Percentiles rank a stretch among this genome's conserved stretches.
Conservation (phyloP, 2,329 filamentous ascomycete species). For the Claviceps sp. region DNA sequence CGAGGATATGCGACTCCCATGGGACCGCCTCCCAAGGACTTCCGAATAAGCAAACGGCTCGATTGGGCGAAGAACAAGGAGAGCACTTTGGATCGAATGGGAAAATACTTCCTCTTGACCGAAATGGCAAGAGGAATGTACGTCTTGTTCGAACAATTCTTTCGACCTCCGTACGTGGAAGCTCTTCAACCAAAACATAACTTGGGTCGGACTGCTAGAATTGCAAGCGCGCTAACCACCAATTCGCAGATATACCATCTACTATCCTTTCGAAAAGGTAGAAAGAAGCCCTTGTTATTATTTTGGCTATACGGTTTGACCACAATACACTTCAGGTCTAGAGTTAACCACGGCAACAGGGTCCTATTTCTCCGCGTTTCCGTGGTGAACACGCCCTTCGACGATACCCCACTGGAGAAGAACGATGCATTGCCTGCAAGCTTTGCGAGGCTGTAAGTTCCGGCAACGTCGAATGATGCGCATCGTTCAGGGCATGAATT, state of each 20-base stretch:
- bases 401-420: constrained; percentile 92
- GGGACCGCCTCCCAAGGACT: constrained; percentile 66
- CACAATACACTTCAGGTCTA: background rate
- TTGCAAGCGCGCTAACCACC: background rate
- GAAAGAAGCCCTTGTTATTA: constrained; percentile 8
- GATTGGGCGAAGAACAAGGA: constrained; percentile 74
- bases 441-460: constrained; percentile 71
- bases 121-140: constrained; percentile 99
- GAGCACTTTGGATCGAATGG: constrained; percentile 65
- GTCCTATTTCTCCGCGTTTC: constrained; percentile 94
- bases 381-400: constrained; percentile 94
- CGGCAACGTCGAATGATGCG: background rate
- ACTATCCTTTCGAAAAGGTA: constrained; percentile 95
- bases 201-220: background rate
- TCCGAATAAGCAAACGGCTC: constrained; percentile 60
- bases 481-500: background rate
- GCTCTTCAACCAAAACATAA: background rate
- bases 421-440: constrained; percentile 99
- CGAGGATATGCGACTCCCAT: constrained; percentile 52
- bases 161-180: constrained; percentile 79
- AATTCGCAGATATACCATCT: constrained; percentile 77
- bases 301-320: background rate
- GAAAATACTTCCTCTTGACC: constrained; percentile 87
- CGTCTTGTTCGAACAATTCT: constrained; percentile 93
- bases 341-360: constrained; percentile 30